Conservation (phyloP, 495 filamentous ascomycete species). For the Xylaria flabelliformis region DNA sequence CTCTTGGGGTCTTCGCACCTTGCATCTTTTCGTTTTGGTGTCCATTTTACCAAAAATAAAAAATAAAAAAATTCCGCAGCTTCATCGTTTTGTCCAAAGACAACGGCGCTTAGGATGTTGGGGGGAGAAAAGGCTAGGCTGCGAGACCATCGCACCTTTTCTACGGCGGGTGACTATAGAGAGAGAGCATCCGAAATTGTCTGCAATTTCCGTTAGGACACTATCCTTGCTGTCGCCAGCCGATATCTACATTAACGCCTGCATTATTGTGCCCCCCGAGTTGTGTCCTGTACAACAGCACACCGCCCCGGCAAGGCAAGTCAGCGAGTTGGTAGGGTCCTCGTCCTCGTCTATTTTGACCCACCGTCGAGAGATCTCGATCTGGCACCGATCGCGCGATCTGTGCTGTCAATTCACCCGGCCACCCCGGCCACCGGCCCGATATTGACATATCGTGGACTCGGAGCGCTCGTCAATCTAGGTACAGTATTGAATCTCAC, state of each 20-base stretch:
- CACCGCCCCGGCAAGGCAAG: background rate
- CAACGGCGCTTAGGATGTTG: background rate
- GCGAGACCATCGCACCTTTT: background rate
- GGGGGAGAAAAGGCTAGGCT: background rate
- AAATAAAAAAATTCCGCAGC: no score
- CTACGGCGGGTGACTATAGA: background rate
- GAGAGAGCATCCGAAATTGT: background rate
- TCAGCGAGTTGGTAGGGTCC: background rate
- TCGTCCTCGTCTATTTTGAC: background rate
- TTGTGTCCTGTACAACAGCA: background rate
- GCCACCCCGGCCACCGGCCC: slow-evolving; percentile 1
- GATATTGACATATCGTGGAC: background rate
- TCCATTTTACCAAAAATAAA: background rate
- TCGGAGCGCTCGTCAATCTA: background rate
- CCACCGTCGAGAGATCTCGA: slow-evolving; percentile 11
- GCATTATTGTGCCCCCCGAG: background rate
- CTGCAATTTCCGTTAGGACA: background rate
- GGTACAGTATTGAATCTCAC: background rate
- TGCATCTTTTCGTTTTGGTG: background rate
- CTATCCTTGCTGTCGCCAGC: background rate
- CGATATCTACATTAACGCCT: background rate
- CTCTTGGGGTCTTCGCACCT: background rate
- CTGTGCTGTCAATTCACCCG: background rate
- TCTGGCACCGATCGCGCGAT: background rate
- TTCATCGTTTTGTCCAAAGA: background rate